Percentiles rank a stretch among this genome's conserved stretches.
Evolutionary conservation across 2,329 filamentous ascomycete genomes (phyloP).

Genomic region (Aspergillus chevalieri): DNA sequence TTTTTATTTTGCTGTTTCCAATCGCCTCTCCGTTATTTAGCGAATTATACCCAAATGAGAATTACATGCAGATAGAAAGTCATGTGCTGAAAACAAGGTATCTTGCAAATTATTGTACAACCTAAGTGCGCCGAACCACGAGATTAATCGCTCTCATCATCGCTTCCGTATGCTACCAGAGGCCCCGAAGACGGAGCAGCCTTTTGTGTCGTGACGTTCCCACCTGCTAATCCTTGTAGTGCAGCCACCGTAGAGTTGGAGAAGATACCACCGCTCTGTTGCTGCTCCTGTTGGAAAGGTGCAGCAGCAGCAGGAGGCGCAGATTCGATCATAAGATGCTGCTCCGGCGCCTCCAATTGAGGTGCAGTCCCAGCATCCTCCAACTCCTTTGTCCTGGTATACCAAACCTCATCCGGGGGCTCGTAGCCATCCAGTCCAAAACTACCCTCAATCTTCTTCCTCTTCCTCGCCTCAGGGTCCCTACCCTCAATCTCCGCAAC

Average conservation of each 20-base stretch:
- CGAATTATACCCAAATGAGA: conserved; percentile 16
- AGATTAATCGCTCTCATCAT: conserved; percentile 65
- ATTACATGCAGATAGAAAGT: conserved; percentile 7
- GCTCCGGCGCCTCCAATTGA: conserved; percentile 48
- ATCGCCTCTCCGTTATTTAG: conserved; percentile 11
- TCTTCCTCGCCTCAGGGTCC: conserved; percentile 78
- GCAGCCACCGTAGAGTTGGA: conserved; percentile 77
- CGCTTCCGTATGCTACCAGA: conserved; percentile 82
- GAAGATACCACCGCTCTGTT: conserved; percentile 60
- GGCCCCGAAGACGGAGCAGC: conserved; percentile 53
- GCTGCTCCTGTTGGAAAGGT: conserved; percentile 24
- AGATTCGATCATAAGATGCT: conserved; percentile 43
- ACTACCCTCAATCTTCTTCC: conserved; percentile 79
- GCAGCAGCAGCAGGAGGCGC: conserved; percentile 35
- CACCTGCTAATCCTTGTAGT: conserved; percentile 53
- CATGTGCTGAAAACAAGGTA: conserved; percentile 18
- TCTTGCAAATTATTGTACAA: conserved; percentile 29
- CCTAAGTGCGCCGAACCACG: conserved; percentile 6
- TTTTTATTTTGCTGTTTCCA: conserved; percentile 3
- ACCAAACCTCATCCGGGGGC: conserved; percentile 90
- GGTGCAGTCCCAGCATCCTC: conserved; percentile 54
- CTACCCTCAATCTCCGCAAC: conserved; percentile 90
- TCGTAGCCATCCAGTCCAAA: conserved; percentile 91
- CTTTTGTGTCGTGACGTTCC: conserved; percentile 38
- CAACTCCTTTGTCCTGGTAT: conserved; percentile 67